Base-by-base conservation (phyloP, 176 grass and related monocot species). In the Oryza officinalis region DNA sequence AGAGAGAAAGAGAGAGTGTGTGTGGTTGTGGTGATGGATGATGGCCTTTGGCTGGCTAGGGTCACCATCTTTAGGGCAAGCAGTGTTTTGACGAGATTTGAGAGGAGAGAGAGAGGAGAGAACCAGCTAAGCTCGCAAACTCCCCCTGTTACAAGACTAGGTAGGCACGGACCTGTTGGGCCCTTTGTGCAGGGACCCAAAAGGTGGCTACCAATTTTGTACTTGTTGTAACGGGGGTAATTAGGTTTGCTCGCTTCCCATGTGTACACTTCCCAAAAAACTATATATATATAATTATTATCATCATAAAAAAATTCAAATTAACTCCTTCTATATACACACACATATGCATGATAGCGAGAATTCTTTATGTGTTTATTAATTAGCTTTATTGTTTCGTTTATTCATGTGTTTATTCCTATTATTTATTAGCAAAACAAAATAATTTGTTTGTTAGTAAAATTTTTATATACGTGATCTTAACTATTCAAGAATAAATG, bases 181-280 rank as follows among this genome's bases (percentile, higher is more conserved):
- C 46, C 23, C 44, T 3, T 13, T 20, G 43, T 45, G 5, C 10
- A 63, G 35, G 41, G 71, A 22, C 43, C 44, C 82, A 10, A 14
- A 57, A 40, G 12, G 13, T 83, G 74, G 49, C 88, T 69, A 87
- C 80, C 84, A 90, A 87, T 90, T 90, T 90, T 90, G 88, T 90
- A 90, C 74, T 79, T 43, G 84, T 68, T 86, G 88, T 78, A 50
- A 90, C 80, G 69, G 81, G 82, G 22, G 31, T 40, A 61, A 61
- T 25, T n/a, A 69, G 15, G 45, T 40, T 78, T 72, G 57, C 83
- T 41, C 41, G 78, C 78, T 52, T 9, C 33, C 45, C 69, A 69
- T 84, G 76, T 23, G 9, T 72, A 82, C 35, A 78, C 32, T 78
- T 79, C 63, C 75, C 75, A 15, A 18, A 15, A 18, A 26, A 83